These are phyloP conservation scores for Bimuria novae-zelandiae DNA, from an alignment of 2,329 filamentous ascomycete genomes.

Conservation along the genomic window DNA sequence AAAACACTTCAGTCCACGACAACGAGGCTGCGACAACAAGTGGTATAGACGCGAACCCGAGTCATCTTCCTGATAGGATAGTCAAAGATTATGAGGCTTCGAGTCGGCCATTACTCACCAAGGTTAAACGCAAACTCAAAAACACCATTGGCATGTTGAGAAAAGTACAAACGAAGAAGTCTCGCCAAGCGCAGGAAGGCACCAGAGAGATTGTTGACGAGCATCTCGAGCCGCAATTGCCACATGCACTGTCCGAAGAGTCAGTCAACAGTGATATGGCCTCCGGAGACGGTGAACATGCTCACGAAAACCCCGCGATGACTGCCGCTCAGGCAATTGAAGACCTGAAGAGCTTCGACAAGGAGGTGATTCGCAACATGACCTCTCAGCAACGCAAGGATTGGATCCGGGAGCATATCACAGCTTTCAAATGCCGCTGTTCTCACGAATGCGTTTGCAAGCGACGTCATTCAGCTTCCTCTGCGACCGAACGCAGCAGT, in stretches of 20 bases:
- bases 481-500: constrained; percentile 13
- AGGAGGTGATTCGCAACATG: constrained; percentile 17
- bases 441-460: constrained; percentile 4
- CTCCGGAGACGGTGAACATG: constrained; percentile 2
- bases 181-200: not conserved
- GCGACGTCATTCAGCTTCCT: not conserved
- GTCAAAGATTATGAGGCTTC: not conserved
- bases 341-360: constrained; percentile 12
- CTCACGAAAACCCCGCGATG: not conserved
- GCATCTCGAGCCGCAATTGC: not conserved
- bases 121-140: constrained; percentile 10
- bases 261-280: not conserved
- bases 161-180: not conserved
- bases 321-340: constrained; percentile 8
- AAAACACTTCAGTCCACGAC: not conserved
- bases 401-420: constrained; percentile 26
- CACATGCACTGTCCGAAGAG: not conserved
- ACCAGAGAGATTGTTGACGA: constrained; percentile 3
- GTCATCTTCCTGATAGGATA: not conserved
- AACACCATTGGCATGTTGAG: constrained; percentile 7
- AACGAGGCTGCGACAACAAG: not conserved
- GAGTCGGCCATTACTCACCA: not conserved
- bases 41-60: not conserved
- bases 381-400: constrained; percentile 14
- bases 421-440: constrained; percentile 18